Percentiles rank a stretch among this genome's conserved stretches.
Evolutionary conservation across 768 basidiomycete species (phyloP).

Genomic region (Trametes cingulata): DNA sequence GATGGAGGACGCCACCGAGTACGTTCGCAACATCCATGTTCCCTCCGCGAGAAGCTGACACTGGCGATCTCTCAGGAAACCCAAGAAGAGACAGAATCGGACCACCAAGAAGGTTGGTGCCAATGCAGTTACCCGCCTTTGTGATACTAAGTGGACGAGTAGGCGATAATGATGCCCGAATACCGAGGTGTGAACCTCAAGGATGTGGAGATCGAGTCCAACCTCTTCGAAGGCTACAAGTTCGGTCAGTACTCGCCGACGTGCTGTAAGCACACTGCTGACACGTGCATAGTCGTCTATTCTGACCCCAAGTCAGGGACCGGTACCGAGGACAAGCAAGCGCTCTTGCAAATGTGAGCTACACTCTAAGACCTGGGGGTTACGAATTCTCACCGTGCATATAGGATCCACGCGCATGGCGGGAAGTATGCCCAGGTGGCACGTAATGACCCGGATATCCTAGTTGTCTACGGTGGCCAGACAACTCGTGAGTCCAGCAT

Average conservation of each 20-base stretch:
- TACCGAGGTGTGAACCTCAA: constrained; percentile 66
- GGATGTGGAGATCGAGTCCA: constrained; percentile 57
- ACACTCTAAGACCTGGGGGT: background rate
- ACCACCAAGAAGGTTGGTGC: constrained; percentile 47
- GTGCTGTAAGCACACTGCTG: background rate
- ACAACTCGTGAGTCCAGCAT: constrained; percentile 56
- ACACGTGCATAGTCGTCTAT: constrained; percentile 55
- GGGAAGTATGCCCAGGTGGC: constrained; percentile 65
- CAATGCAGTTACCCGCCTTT: background rate
- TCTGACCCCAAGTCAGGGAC: constrained; percentile 73
- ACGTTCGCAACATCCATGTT: constrained; percentile 13
- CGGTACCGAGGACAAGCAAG: constrained; percentile 66
- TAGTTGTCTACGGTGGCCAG: constrained; percentile 70
- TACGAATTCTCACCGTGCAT: background rate
- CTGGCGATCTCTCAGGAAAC: constrained; percentile 26
- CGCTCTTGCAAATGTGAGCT: constrained; percentile 65
- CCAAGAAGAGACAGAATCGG: constrained; percentile 64
- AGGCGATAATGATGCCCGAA: constrained; percentile 64
- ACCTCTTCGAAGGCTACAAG: constrained; percentile 71
- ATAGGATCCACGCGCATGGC: constrained; percentile 71
- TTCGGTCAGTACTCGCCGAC: constrained; percentile 61
- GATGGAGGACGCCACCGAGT: constrained; percentile 63
- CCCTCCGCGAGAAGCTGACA: background rate
- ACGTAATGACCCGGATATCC: constrained; percentile 50
- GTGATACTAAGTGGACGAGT: too few relatives aligned